Percentiles rank a stretch among this genome's conserved stretches.
phyloP scores from a whole-genome alignment of 2,329 filamentous ascomycete species.

The Colletotrichum cuscutae region DNA sequence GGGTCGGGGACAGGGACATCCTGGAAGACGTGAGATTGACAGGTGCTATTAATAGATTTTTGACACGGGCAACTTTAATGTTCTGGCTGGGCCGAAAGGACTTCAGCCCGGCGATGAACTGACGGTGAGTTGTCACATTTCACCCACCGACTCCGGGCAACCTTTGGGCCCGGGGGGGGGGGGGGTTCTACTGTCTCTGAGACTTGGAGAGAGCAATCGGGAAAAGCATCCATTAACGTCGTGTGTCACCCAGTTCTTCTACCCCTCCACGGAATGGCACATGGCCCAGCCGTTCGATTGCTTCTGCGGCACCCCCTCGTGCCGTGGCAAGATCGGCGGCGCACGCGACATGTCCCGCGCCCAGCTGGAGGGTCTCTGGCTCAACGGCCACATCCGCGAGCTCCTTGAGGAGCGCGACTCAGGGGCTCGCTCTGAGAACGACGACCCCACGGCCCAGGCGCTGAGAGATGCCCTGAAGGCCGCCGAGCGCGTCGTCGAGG shows the following conservation, averaged over 20 bases:
- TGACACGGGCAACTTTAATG: conserved; percentile 65
- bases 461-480: conserved; percentile 55
- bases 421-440: conserved; percentile 30
- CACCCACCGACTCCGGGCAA: neutral
- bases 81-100: conserved; percentile 68
- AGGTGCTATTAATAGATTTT: conserved; percentile 59
- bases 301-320: conserved; percentile 66
- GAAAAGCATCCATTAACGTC: neutral
- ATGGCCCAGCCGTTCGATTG: conserved; percentile 80
- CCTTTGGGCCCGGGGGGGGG: no score
- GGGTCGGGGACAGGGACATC: conserved; percentile 17
- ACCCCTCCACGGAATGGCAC: conserved; percentile 78
- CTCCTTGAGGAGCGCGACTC: conserved; percentile 57
- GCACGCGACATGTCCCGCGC: conserved; percentile 67
- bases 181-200: no score
- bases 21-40: conserved; percentile 22
- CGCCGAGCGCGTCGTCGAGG: conserved; percentile 59
- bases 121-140: conserved; percentile 51
- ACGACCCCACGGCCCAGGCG: conserved; percentile 53
- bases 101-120: conserved; percentile 67
- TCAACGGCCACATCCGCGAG: conserved; percentile 70
- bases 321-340: conserved; percentile 71
- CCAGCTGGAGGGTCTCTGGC: conserved; percentile 68
- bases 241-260: conserved; percentile 69
- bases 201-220: neutral